Conservation (phyloP, 331 rosid species). For the Malus hybrid region DNA sequence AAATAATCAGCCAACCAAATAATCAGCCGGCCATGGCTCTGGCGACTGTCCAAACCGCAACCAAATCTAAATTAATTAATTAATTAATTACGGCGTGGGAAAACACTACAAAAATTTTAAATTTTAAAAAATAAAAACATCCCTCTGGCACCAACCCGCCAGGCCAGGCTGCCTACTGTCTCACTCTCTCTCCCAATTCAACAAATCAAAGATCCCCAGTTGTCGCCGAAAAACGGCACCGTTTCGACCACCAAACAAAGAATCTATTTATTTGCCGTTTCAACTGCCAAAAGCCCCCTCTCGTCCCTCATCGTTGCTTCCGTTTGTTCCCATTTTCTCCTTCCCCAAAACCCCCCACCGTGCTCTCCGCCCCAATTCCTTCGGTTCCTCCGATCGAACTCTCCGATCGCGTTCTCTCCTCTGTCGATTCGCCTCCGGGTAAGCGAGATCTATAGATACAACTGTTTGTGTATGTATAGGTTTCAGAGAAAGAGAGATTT, state of each 20-base stretch:
- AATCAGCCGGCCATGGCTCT: not conserved
- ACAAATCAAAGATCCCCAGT: not conserved
- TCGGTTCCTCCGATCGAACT: too few species aligned
- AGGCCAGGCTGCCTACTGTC: constrained; percentile 12
- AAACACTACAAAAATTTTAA: not conserved
- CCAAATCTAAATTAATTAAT: not conserved
- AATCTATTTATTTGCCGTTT: constrained; percentile 24
- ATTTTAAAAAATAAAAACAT: not conserved
- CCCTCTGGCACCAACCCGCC: constrained; percentile 23
- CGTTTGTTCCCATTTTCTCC: not conserved
- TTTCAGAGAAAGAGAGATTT: not conserved
- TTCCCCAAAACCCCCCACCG: not conserved
- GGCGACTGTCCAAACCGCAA: not conserved
- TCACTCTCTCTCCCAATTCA: not conserved
- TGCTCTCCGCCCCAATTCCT: too few species aligned
- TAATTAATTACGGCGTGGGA: not conserved
- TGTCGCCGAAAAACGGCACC: constrained; percentile 8
- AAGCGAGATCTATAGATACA: constrained; percentile 2
- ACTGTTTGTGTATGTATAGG: not conserved
- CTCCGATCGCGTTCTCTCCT: too few species aligned
- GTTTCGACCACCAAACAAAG: not conserved
- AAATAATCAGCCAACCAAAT: not conserved
- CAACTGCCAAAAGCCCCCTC: not conserved
- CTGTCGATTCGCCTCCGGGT: not conserved
- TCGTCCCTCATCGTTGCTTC: not conserved